Conservation (phyloP, 2,329 filamentous ascomycete genomes). For the Botrytis byssoidea region DNA sequence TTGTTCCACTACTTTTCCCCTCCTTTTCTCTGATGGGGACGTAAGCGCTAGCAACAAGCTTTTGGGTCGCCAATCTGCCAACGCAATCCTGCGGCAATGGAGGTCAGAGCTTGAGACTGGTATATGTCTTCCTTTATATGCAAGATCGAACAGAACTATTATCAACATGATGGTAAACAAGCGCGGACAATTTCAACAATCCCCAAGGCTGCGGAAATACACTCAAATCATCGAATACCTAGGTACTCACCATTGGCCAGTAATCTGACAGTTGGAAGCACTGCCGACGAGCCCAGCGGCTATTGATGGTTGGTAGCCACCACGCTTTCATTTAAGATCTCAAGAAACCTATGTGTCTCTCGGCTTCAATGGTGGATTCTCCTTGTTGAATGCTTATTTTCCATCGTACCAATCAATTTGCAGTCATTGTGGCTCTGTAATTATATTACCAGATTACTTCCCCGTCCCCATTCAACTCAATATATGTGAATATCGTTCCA, state of each 20-base stretch:
- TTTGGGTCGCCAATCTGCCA: not conserved
- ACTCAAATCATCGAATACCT: not conserved
- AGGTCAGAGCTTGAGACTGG: not conserved
- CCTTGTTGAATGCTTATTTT: not conserved
- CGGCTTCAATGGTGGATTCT: not conserved
- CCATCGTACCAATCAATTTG: not conserved
- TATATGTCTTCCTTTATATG: not conserved
- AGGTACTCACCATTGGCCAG: not conserved
- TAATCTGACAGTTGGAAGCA: not conserved
- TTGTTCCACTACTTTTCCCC: not conserved
- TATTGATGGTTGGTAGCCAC: not conserved
- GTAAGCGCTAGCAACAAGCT: not conserved
- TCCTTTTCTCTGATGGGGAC: not conserved
- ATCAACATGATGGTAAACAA: not conserved
- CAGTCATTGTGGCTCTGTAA: not conserved
- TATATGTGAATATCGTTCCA: not conserved
- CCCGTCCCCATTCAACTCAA: not conserved
- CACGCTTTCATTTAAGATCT: not conserved
- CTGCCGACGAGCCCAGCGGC: constrained; percentile 1
- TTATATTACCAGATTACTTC: not conserved
- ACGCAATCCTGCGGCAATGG: not conserved
- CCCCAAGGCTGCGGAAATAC: not conserved
- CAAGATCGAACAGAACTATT: not conserved
- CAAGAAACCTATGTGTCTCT: not conserved
- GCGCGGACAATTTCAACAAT: not conserved